Percentiles rank a stretch among this genome's conserved stretches.
Conservation (phyloP, 345 rosid species). For the Corchorus capsularis region DNA sequence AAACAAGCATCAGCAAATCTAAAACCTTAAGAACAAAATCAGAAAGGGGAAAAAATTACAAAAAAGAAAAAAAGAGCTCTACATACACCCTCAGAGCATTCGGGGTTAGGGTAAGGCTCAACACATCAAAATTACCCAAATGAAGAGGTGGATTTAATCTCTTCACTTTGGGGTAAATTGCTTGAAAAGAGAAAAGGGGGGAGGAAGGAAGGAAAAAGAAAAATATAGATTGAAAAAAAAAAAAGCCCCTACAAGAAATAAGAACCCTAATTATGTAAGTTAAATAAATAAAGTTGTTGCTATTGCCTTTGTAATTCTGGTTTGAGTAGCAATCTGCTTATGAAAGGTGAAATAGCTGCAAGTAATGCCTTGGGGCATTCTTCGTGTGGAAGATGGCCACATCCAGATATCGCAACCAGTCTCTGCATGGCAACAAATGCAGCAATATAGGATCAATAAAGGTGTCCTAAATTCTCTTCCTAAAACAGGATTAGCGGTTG, state of each 20-base stretch:
- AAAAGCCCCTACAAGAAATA: constrained; percentile 25
- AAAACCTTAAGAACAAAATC: not conserved
- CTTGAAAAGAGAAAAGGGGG: not conserved
- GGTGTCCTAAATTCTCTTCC: too few relatives aligned
- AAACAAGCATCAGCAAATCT: constrained; percentile 14
- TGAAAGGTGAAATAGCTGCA: constrained; percentile 81
- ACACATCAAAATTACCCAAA: constrained; percentile 41
- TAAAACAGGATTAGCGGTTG: not conserved
- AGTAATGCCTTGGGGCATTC: constrained; percentile 94
- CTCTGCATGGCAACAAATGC: constrained; percentile 54
- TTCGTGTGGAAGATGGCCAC: constrained; percentile 98
- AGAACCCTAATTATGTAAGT: constrained; percentile 32
- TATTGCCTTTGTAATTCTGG: constrained; percentile 54
- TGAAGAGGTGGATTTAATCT: constrained; percentile 31
- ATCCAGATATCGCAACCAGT: constrained; percentile 89
- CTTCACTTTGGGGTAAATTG: constrained; percentile 33
- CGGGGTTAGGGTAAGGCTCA: constrained; percentile 24
- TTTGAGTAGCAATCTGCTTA: constrained; percentile 57
- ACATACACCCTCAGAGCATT: constrained; percentile 32
- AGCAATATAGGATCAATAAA: not conserved
- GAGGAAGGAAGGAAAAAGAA: not conserved
- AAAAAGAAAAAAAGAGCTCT: constrained; percentile 35
- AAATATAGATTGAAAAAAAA: not conserved
- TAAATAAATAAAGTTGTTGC: constrained; percentile 26
- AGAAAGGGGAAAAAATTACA: not conserved